These are phyloP conservation scores for Periconia macrospinosa DNA, from an alignment of 2,329 filamentous ascomycete genomes.

Conservation along the genomic window DNA sequence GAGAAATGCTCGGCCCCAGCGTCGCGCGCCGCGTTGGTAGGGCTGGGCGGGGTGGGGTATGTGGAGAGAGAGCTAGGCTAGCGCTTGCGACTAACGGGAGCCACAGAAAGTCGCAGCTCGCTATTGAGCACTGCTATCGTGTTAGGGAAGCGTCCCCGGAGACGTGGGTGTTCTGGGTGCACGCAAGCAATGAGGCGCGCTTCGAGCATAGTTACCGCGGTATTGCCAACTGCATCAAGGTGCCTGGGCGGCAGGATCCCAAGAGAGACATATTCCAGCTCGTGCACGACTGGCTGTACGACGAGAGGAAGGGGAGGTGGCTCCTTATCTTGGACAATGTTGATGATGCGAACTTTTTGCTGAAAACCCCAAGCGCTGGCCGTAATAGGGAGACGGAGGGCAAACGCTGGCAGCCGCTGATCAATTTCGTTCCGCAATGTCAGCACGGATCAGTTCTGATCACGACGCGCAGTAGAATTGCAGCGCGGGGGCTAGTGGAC, in stretches of 20 bases:
- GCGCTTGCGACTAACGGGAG: neutral
- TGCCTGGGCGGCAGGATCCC: constrained; percentile 11
- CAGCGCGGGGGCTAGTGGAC: constrained; percentile 13
- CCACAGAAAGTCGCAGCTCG: constrained; percentile 11
- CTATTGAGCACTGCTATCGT: constrained; percentile 10
- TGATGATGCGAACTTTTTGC: constrained; percentile 4
- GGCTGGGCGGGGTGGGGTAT: constrained; percentile 4
- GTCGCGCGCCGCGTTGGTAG: constrained; percentile 24
- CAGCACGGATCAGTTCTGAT: constrained; percentile 13
- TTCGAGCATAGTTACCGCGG: constrained; percentile 12
- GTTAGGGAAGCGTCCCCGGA: constrained; percentile 3
- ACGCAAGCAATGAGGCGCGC: constrained; percentile 12
- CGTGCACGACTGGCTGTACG: constrained; percentile 12
- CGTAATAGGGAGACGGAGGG: neutral
- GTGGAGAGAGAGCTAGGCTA: neutral
- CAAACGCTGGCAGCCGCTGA: neutral
- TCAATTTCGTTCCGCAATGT: constrained; percentile 8
- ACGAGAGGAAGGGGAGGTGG: constrained; percentile 12
- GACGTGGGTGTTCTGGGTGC: constrained; percentile 13
- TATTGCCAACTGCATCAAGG: constrained; percentile 11
- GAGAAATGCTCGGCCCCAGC: constrained; percentile 33
- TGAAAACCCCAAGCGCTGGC: neutral
- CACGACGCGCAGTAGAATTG: constrained; percentile 8
- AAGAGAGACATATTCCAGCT: constrained; percentile 13
- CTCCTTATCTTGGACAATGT: constrained; percentile 16